Percentiles rank a stretch among this genome's conserved stretches.
Evolutionary conservation across 1,139 yeast genomes (phyloP).

Genomic region (Yamadazyma taylorii): DNA sequence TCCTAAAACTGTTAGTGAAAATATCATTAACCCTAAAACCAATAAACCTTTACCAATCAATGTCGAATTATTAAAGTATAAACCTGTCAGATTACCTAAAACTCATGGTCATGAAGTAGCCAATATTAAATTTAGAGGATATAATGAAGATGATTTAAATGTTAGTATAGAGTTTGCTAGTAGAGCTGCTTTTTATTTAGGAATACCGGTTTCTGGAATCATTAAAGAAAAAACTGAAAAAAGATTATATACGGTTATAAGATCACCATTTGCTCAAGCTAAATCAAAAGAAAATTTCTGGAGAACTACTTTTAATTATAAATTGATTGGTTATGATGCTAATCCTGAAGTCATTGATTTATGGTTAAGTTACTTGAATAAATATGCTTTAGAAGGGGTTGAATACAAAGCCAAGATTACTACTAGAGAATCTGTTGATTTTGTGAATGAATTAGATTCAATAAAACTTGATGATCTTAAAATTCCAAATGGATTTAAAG

Average conservation of each 20-base stretch:
- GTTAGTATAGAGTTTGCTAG: slow-evolving; percentile 83
- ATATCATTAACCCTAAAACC: slow-evolving; percentile 24
- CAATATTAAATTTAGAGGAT: slow-evolving; percentile 70
- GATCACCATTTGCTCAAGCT: slow-evolving; percentile 93
- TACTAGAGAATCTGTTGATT: slow-evolving; percentile 55
- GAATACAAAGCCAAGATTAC: slow-evolving; percentile 75
- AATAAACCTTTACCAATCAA: slow-evolving; percentile 73
- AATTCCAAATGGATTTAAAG: slow-evolving; percentile 39
- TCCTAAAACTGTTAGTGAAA: slow-evolving; percentile 43
- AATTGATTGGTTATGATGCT: slow-evolving; percentile 77
- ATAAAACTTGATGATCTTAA: slow-evolving; percentile 26
- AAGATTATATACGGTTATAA: slow-evolving; percentile 84
- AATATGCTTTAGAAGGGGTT: slow-evolving; percentile 78
- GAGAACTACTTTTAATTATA: slow-evolving; percentile 78
- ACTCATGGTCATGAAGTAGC: slow-evolving; percentile 75
- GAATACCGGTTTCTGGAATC: slow-evolving; percentile 66
- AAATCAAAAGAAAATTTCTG: slow-evolving; percentile 93
- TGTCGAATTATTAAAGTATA: slow-evolving; percentile 78
- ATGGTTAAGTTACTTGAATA: slow-evolving; percentile 76
- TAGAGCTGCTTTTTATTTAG: slow-evolving; percentile 87
- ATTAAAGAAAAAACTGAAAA: slow-evolving; percentile 69
- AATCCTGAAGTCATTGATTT: slow-evolving; percentile 82
- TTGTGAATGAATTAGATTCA: slow-evolving; percentile 35
- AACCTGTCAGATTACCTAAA: slow-evolving; percentile 70
- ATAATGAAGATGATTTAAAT: slow-evolving; percentile 66